phyloP scores from a whole-genome alignment of 176 grass and related monocot genomes.

The Oryza meridionalis region DNA sequence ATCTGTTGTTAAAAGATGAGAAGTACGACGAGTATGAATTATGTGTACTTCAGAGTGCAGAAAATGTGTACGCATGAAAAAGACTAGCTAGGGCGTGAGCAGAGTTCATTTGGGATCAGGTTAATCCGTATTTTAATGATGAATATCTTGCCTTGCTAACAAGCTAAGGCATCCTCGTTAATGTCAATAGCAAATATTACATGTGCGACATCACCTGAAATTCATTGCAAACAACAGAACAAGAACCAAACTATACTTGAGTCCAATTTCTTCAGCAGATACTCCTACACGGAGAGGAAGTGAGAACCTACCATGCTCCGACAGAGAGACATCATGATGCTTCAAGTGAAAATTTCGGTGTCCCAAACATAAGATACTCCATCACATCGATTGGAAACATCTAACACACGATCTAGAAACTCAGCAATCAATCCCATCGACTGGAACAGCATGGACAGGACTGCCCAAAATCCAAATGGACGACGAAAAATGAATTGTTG shows the following conservation, averaged over 20 bases:
- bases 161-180: not conserved
- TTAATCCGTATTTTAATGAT: not conserved
- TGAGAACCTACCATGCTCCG: not conserved
- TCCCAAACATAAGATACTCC: conserved; percentile 1
- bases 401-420: conserved; percentile 6
- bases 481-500: not conserved
- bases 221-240: not conserved
- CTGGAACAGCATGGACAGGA: not conserved
- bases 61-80: not conserved
- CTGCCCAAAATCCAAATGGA: not conserved
- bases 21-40: too few relatives aligned
- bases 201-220: not conserved
- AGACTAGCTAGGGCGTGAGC: not conserved
- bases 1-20: not conserved
- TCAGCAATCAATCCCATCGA: conserved; percentile 16
- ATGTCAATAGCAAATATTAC: not conserved
- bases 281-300: too few relatives aligned
- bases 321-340: conserved; percentile 8
- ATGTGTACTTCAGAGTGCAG: not conserved
- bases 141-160: not conserved
- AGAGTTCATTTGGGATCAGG: not conserved
- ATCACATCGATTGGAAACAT: conserved; percentile 20
- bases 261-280: not conserved
- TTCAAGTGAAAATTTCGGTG: conserved; percentile 5
- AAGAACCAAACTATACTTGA: not conserved